phyloP scores from a whole-genome alignment of 306 rosid genomes.

The Casuarina glauca region DNA sequence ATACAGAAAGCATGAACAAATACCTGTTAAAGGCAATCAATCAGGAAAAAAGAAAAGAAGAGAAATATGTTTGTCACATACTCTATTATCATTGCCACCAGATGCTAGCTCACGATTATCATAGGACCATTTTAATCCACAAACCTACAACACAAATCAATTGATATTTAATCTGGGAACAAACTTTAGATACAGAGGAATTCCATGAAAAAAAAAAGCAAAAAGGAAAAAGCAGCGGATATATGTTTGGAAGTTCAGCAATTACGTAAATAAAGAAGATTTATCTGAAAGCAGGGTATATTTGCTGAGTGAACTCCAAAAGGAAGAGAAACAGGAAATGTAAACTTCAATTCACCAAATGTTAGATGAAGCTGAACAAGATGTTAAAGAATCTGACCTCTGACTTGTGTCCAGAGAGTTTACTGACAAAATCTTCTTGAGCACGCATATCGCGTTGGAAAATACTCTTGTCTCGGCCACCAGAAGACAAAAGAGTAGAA shows the following conservation, averaged over 20 bases:
- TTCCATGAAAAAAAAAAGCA: neutral
- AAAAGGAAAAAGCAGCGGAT: neutral
- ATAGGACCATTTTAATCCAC: constrained; percentile 95
- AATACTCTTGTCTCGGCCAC: constrained; percentile 84
- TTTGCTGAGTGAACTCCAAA: neutral
- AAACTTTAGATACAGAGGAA: neutral
- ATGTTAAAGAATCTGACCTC: constrained; percentile 57
- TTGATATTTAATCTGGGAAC: constrained; percentile 15
- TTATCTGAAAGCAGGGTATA: constrained; percentile 8
- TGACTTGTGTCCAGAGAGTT: constrained; percentile 86
- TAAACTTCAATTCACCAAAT: neutral
- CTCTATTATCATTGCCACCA: constrained; percentile 96
- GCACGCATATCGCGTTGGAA: constrained; percentile 89
- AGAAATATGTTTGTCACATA: constrained; percentile 38
- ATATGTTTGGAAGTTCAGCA: neutral
- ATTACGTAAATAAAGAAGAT: neutral
- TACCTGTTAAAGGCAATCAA: constrained; percentile 20
- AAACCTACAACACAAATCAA: constrained; percentile 60
- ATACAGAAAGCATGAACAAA: constrained; percentile 27
- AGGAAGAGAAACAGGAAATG: neutral
- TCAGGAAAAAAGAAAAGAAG: constrained; percentile 2
- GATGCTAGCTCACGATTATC: constrained; percentile 99
- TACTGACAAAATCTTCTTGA: constrained; percentile 85
- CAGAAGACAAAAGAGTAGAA: constrained; percentile 79
- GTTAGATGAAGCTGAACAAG: constrained; percentile 27